Evolutionary conservation across 192 early-diverging fungal genomes (phyloP).

Genomic region (Backusella australiensis): DNA sequence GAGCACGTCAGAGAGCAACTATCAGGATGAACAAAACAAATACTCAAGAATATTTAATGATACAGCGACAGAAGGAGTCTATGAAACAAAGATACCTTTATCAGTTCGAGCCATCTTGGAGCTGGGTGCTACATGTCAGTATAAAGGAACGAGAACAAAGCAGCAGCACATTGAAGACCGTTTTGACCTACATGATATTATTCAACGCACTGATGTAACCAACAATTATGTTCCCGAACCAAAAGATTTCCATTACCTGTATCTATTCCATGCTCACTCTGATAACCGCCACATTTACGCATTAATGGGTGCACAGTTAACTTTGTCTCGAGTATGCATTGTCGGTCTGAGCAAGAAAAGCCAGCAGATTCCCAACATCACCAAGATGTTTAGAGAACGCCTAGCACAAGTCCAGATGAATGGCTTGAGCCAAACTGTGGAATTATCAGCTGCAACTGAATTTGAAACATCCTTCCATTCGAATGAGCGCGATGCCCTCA

Average conservation of each 20-base stretch:
- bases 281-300: slow-evolving; percentile 67
- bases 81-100: slow-evolving; percentile 87
- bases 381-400: slow-evolving; percentile 49
- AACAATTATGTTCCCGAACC: slow-evolving; percentile 35
- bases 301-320: slow-evolving; percentile 62
- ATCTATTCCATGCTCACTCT: slow-evolving; percentile 72
- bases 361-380: slow-evolving; percentile 72
- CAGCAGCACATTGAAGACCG: slow-evolving; percentile 41
- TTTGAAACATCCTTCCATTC: slow-evolving; percentile 47
- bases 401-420: neutral
- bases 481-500: slow-evolving; percentile 51
- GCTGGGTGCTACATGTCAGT: slow-evolving; percentile 63
- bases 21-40: slow-evolving; percentile 65
- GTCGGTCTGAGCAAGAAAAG: slow-evolving; percentile 62
- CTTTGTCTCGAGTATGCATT: slow-evolving; percentile 65
- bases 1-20: slow-evolving; percentile 78
- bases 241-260: slow-evolving; percentile 55
- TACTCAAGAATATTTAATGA: slow-evolving; percentile 83
- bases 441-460: slow-evolving; percentile 50
- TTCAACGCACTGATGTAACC: neutral
- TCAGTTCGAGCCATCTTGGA: slow-evolving; percentile 79
- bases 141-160: slow-evolving; percentile 23
- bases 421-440: slow-evolving; percentile 33
- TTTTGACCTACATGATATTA: slow-evolving; percentile 46
- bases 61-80: slow-evolving; percentile 88